These are phyloP conservation scores for Nidularia pulvinata DNA, from an alignment of 768 basidiomycete genomes.

Conservation along the genomic window DNA sequence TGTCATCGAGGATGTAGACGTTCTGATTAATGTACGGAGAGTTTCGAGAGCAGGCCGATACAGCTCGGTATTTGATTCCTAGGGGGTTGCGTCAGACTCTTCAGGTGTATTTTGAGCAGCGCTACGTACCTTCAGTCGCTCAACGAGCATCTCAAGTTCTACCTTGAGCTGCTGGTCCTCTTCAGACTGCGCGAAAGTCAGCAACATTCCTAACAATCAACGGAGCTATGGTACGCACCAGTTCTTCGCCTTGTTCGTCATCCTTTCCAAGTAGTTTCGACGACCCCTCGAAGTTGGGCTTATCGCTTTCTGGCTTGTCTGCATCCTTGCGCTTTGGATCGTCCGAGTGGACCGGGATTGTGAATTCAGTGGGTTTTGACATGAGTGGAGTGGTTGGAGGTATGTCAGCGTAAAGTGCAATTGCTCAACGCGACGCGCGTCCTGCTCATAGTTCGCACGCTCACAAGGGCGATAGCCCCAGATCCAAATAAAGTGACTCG, in stretches of 20 bases:
- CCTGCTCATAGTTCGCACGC: conserved; percentile 1
- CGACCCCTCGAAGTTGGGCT: conserved; percentile 35
- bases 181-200: conserved; percentile 64
- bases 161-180: conserved; percentile 93
- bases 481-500: no score
- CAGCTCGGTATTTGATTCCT: conserved; percentile 89
- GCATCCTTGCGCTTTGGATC: conserved; percentile 76
- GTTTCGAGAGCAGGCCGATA: conserved; percentile 94
- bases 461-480: no score
- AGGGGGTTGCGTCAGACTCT: conserved; percentile 13
- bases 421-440: conserved; percentile 53
- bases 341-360: conserved; percentile 66
- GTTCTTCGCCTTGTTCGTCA: conserved; percentile 70
- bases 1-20: conserved; percentile 98
- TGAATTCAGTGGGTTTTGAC: conserved; percentile 58
- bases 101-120: background rate
- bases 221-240: conserved; percentile 54
- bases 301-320: conserved; percentile 41
- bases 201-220: background rate
- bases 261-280: conserved; percentile 54
- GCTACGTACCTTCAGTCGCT: conserved; percentile 78
- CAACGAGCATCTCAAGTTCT: conserved; percentile 96
- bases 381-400: conserved; percentile 24
- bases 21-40: conserved; percentile 89
- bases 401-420: no score